These are phyloP conservation scores for Baeospora myosura DNA, from an alignment of 1,284 basidiomycete species.

Conservation along the genomic window DNA sequence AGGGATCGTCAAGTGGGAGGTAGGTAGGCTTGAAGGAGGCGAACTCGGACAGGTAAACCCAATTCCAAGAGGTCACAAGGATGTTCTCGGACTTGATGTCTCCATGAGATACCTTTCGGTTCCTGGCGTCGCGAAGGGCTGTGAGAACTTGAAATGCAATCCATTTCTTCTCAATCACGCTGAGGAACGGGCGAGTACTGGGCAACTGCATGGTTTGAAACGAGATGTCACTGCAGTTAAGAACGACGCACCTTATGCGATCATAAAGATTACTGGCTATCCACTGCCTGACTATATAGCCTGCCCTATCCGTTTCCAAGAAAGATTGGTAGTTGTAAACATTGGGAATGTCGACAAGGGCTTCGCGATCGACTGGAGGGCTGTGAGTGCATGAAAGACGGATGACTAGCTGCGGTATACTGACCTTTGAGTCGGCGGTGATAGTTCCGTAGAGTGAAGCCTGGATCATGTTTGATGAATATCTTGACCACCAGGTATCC, in stretches of 20 bases:
- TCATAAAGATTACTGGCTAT: conserved; percentile 93
- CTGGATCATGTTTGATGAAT: conserved; percentile 77
- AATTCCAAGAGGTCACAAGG: conserved; percentile 93
- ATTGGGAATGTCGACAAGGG: conserved; percentile 2
- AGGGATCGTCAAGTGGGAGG: conserved; percentile 93
- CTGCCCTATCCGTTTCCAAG: conserved; percentile 93
- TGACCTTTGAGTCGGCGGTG: conserved; percentile 60
- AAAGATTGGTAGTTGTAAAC: conserved; percentile 82
- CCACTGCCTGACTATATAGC: conserved; percentile 94
- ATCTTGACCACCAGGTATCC: conserved; percentile 58
- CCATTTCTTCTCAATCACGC: conserved; percentile 94
- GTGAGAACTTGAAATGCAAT: conserved; percentile 91
- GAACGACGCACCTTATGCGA: conserved; percentile 76
- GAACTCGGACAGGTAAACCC: conserved; percentile 94
- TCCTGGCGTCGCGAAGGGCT: conserved; percentile 78
- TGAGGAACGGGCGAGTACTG: conserved; percentile 94
- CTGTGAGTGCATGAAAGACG: neutral
- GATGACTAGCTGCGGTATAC: conserved; percentile 48
- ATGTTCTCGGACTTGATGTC: conserved; percentile 99
- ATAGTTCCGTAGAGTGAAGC: conserved; percentile 60
- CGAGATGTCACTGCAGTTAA: conserved; percentile 3
- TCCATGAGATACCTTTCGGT: conserved; percentile 85
- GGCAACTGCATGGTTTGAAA: neutral
- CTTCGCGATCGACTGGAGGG: conserved; percentile 1
- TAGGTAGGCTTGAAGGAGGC: conserved; percentile 95